Conservation (phyloP, 1,284 basidiomycete species). For the Ceratobasidium sp. region DNA sequence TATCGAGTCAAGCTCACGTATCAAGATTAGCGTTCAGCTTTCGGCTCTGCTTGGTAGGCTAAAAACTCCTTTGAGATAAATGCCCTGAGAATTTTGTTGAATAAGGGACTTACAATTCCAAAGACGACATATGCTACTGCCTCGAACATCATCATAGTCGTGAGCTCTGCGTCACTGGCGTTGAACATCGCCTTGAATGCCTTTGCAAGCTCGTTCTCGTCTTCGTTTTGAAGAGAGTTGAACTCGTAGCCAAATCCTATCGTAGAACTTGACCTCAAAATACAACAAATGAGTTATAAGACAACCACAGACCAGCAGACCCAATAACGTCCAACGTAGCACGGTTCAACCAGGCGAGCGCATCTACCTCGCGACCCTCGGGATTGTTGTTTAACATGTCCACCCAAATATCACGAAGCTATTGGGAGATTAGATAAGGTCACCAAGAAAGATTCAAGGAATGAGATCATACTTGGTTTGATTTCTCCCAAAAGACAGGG, state of each 20-base stretch:
- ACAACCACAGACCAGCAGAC: conserved; percentile 64
- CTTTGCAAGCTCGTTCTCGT: conserved; percentile 60
- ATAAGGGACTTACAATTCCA: conserved; percentile 23
- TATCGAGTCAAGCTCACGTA: background rate
- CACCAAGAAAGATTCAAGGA: background rate
- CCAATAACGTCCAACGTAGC: conserved; percentile 79
- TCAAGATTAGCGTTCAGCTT: conserved; percentile 11
- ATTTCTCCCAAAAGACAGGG: conserved; percentile 46
- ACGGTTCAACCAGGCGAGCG: conserved; percentile 68
- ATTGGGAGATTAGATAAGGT: background rate
- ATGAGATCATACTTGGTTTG: conserved; percentile 34
- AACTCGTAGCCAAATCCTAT: conserved; percentile 75
- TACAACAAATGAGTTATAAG: too few relatives aligned
- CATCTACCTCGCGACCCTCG: conserved; percentile 60
- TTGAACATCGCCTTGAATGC: conserved; percentile 60
- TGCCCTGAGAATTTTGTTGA: conserved; percentile 45
- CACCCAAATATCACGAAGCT: conserved; percentile 48
- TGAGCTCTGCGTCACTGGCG: conserved; percentile 15
- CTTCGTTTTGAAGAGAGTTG: conserved; percentile 57
- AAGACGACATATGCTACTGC: background rate
- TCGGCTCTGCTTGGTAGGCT: conserved; percentile 15
- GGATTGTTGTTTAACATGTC: conserved; percentile 21
- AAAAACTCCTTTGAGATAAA: background rate
- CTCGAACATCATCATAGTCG: conserved; percentile 41
- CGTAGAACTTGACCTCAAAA: background rate